Conservation (phyloP, 2,329 filamentous ascomycete genomes). For the Colletotrichum sp. region DNA sequence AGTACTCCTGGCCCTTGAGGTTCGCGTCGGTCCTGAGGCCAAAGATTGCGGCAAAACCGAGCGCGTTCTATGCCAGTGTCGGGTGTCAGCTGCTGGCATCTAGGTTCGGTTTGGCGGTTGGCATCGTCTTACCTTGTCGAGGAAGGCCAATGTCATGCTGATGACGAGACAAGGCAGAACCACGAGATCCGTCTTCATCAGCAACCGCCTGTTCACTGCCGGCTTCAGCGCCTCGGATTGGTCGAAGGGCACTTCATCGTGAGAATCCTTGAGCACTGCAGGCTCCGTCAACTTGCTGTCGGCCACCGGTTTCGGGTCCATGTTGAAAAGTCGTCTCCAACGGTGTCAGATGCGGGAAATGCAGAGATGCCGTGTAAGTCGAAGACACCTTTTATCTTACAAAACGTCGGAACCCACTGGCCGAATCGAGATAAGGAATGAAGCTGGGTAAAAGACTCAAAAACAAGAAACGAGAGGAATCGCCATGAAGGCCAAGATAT, state of each 20-base stretch:
- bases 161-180: conserved; percentile 20
- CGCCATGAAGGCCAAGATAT: not conserved
- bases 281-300: not conserved
- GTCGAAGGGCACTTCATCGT: not conserved
- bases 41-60: conserved; percentile 56
- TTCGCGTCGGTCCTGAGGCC: conserved; percentile 54
- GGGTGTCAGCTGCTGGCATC: not conserved
- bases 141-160: conserved; percentile 24
- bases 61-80: conserved; percentile 1
- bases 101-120: not conserved
- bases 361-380: not conserved
- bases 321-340: not conserved
- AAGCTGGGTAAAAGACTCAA: not conserved
- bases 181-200: conserved; percentile 22
- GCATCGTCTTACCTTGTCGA: conserved; percentile 16
- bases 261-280: not conserved
- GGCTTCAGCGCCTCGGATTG: not conserved
- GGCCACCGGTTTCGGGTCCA: not conserved
- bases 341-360: not conserved
- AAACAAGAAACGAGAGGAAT: not conserved
- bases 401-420: not conserved
- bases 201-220: conserved; percentile 13
- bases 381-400: not conserved
- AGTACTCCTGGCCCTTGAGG: conserved; percentile 60
- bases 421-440: not conserved